Conservation (phyloP, 2,329 filamentous ascomycete genomes). For the Cladophialophora yegresii region DNA sequence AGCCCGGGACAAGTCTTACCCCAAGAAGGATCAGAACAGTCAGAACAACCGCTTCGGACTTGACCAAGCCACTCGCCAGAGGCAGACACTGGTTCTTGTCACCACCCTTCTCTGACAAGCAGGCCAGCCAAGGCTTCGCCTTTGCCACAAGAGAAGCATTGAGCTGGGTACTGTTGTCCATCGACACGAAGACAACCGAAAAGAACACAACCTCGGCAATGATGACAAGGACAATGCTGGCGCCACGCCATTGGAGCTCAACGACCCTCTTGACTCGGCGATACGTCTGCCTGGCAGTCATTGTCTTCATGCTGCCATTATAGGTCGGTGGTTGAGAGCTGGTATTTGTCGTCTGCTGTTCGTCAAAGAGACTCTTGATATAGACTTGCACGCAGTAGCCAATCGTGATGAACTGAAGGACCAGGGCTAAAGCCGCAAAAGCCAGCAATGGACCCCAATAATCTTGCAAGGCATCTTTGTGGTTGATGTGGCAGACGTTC, state of each 20-base stretch:
- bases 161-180: conserved; percentile 69
- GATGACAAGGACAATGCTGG: conserved; percentile 85
- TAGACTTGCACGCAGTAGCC: conserved; percentile 95
- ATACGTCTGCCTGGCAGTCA: conserved; percentile 84
- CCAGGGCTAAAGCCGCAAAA: conserved; percentile 72
- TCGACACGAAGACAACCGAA: conserved; percentile 82
- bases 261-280: conserved; percentile 82
- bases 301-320: conserved; percentile 71
- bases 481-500: conserved; percentile 90
- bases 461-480: conserved; percentile 75
- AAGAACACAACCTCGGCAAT: conserved; percentile 92
- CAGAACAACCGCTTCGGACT: conserved; percentile 74
- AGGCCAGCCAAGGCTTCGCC: conserved; percentile 68
- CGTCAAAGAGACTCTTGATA: conserved; percentile 76
- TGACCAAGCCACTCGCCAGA: conserved; percentile 62
- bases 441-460: conserved; percentile 89
- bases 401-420: conserved; percentile 83
- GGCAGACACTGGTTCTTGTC: conserved; percentile 68
- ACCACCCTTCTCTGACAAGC: conserved; percentile 61
- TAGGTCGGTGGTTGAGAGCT: conserved; percentile 74
- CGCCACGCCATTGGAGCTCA: conserved; percentile 90
- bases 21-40: conserved; percentile 81
- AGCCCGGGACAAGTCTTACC: conserved; percentile 54
- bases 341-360: conserved; percentile 64
- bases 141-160: conserved; percentile 59